Base-by-base conservation (phyloP, 805 yeast species). In the Sugiyamaella americana region DNA sequence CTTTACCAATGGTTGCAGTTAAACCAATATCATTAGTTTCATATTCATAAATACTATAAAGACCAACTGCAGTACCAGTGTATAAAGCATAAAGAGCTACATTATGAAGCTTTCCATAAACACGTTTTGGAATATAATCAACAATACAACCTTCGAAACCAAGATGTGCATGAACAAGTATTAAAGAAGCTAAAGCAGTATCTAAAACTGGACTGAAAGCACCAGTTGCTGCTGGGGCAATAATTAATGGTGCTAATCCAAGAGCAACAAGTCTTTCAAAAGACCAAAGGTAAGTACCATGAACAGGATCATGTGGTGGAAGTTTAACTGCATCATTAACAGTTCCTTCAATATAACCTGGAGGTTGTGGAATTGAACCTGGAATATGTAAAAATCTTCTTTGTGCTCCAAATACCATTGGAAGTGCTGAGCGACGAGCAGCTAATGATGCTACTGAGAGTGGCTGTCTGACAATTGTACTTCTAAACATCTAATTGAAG, bases 211-310 rank as follows among this genome's bases (percentile, higher is more conserved):
- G 83, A 3, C 81, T 71, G 52, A 78, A 66, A 13, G 82, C 76
- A 23, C 95, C 96, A 40, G 83, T 74, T 34, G 83, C 75, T 55
- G 88, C 76, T 19, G 98, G 96, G 19, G 81, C 69, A 35, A 82
- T 74, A 23, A 80, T 73, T 51, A 91, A 69, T 26, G 98, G 98
- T 20, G 87, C 74, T 63, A 89, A 70, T 8, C 82, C 78, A 16
- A 82, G 64, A 2, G 94, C 74, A 30, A 87, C 68, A 3, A 78
- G 59, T 56, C 86, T 78, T 72, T 91, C 98, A 58, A 82, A 80
- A n/a, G 85, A 71, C 98, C 98, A 91, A 71, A 89, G 98, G 64
- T 79, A 75, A 20, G 94, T 84, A 41, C 98, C 97, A 60, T 87
- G 89, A 43, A 72, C 60, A 54, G 73, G 77, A 59, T 76, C 72